These are phyloP conservation scores for Dianthus caryophyllus DNA, from an alignment of 148 eudicot species.

Conservation along the genomic window DNA sequence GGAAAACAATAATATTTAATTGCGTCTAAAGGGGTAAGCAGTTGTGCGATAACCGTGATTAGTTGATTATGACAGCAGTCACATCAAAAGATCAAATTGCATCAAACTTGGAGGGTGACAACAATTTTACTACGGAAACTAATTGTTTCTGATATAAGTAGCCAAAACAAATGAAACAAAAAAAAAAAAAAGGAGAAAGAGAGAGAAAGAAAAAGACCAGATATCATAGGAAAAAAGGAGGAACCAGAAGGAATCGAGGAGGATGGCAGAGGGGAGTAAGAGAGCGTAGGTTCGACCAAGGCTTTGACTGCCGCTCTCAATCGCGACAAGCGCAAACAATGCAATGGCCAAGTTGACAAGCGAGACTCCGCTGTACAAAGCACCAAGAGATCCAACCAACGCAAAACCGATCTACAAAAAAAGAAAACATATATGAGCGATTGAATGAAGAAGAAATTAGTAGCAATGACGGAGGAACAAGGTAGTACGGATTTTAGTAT, in stretches of 20 bases:
- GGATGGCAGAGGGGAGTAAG: constrained; percentile 64
- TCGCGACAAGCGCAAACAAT: constrained; percentile 82
- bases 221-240: constrained; percentile 67
- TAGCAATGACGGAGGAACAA: background rate
- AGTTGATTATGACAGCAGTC: too few species aligned
- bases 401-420: constrained; percentile 66
- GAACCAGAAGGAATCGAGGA: constrained; percentile 73
- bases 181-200: background rate
- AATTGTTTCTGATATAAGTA: too few species aligned
- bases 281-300: constrained; percentile 84
- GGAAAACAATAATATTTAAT: too few species aligned
- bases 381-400: constrained; percentile 85
- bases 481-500: background rate
- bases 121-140: too few species aligned
- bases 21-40: too few species aligned
- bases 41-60: too few species aligned
- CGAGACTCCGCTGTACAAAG: constrained; percentile 69
- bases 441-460: background rate
- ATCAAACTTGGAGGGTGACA: too few species aligned
- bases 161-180: too few species aligned
- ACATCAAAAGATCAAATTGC: too few species aligned
- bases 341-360: constrained; percentile 69
- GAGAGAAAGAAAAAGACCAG: constrained; percentile 38
- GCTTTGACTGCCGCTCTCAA: constrained; percentile 93
- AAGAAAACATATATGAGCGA: background rate